A percentile compares a stretch with the other conserved stretches of the same genome.
Evolutionary conservation across 352 stramenopile species (phyloP).

Genomic region (Globisporangium barbulae): DNA sequence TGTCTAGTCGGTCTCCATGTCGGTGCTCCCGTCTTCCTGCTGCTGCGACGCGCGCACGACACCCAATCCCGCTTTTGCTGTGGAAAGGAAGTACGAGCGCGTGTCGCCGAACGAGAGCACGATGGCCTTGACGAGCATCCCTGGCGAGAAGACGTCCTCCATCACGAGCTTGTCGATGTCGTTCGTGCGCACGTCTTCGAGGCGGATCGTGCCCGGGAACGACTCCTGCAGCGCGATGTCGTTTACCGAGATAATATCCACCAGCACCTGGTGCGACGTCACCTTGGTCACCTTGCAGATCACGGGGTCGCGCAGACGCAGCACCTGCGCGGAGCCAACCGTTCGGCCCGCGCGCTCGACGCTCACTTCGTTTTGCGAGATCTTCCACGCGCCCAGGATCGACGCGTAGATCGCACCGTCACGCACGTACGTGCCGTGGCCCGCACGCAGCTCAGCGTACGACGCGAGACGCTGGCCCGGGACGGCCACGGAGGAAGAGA

Average conservation of each 20-base stretch:
- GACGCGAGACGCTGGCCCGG: conserved; percentile 55
- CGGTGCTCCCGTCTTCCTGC: conserved; percentile 27
- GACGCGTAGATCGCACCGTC: conserved; percentile 72
- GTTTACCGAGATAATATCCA: conserved; percentile 72
- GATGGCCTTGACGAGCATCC: conserved; percentile 67
- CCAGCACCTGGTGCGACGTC: conserved; percentile 65
- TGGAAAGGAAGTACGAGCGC: conserved; percentile 84
- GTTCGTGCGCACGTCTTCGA: conserved; percentile 76
- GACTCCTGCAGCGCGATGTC: conserved; percentile 73
- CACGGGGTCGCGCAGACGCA: conserved; percentile 62
- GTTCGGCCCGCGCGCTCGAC: conserved; percentile 49
- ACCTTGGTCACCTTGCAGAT: conserved; percentile 68
- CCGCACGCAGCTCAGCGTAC: conserved; percentile 34
- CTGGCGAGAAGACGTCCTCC: conserved; percentile 69
- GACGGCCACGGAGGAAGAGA: conserved; percentile 27
- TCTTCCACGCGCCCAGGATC: conserved; percentile 45
- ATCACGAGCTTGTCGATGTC: conserved; percentile 82
- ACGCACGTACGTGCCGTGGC: conserved; percentile 48
- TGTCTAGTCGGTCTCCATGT: conserved; percentile 48
- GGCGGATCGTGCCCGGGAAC: conserved; percentile 74
- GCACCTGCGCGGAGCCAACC: conserved; percentile 66
- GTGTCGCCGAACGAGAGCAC: conserved; percentile 86
- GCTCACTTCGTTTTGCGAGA: conserved; percentile 38
- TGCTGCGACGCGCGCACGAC: conserved; percentile 44
- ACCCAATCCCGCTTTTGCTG: conserved; percentile 62